phyloP scores from a whole-genome alignment of 176 grass and related monocot species.

The Triticum urartu region DNA sequence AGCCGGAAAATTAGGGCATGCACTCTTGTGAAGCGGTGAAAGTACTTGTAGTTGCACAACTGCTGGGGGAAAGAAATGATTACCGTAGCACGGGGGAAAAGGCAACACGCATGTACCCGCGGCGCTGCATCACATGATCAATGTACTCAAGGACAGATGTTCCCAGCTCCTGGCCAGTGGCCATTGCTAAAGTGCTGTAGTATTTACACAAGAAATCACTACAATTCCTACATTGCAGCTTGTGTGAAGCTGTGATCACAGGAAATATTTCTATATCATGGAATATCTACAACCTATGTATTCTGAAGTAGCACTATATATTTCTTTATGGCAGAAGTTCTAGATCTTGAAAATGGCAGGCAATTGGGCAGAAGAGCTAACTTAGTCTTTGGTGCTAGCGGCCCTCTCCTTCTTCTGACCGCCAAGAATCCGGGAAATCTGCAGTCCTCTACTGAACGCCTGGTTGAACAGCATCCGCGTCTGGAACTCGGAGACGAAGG shows the following conservation, averaged over 20 bases:
- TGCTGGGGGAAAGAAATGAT: neutral
- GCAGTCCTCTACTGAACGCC: slow-evolving; percentile 85
- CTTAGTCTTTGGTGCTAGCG: slow-evolving; percentile 62
- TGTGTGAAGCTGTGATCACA: neutral
- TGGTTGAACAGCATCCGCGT: slow-evolving; percentile 95
- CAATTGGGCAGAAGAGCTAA: neutral
- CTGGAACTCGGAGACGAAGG: slow-evolving; percentile 86
- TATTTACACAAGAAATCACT: slow-evolving; percentile 15
- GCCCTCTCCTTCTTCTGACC: slow-evolving; percentile 64
- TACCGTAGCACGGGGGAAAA: neutral
- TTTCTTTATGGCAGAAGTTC: neutral
- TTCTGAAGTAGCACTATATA: neutral
- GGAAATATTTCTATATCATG: slow-evolving; percentile 16
- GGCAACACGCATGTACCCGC: neutral
- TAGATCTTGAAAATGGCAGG: neutral
- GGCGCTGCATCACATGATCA: neutral
- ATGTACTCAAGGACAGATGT: neutral
- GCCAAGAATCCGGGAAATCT: slow-evolving; percentile 94
- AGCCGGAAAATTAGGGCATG: neutral
- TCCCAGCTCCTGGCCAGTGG: neutral
- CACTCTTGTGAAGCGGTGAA: neutral
- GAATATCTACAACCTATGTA: slow-evolving; percentile 23
- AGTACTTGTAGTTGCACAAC: neutral
- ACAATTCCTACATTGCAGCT: neutral
- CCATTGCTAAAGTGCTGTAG: neutral